Evolutionary conservation across 192 early-diverging fungal genomes (phyloP).

Genomic region (Borealophlyctis nickersoniae): DNA sequence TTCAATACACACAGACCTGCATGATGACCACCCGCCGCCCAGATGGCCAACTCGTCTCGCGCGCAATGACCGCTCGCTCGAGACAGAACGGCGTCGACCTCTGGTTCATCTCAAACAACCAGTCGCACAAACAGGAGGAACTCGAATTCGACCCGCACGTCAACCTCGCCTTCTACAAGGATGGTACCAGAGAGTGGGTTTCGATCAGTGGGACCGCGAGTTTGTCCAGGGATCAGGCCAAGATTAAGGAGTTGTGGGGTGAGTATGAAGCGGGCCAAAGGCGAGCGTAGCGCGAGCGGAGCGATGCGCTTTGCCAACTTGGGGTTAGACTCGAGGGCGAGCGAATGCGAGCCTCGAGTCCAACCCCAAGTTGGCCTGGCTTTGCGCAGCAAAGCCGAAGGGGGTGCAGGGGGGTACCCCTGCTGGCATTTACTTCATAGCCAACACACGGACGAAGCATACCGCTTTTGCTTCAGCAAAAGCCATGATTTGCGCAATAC

Average conservation of each 20-base stretch:
- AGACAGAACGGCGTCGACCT: slow-evolving; percentile 30
- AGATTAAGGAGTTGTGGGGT: slow-evolving; percentile 41
- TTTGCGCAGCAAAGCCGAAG: no score
- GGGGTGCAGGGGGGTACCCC: no score
- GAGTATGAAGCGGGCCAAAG: no score
- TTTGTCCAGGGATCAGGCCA: slow-evolving; percentile 35
- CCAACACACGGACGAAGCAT: no score
- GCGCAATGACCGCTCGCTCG: slow-evolving; percentile 25
- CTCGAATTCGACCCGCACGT: slow-evolving; percentile 39
- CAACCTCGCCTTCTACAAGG: slow-evolving; percentile 38
- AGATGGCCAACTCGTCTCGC: slow-evolving; percentile 32
- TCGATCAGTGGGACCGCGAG: slow-evolving; percentile 40
- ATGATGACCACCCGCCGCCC: slow-evolving; percentile 47
- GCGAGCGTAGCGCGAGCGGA: no score
- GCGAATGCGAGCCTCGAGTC: no score
- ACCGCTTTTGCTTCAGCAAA: no score
- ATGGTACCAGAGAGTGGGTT: slow-evolving; percentile 39
- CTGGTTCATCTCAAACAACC: slow-evolving; percentile 47
- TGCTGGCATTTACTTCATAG: no score
- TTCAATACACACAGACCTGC: slow-evolving; percentile 25
- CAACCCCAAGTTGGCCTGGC: no score
- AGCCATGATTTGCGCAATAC: no score
- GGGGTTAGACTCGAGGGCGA: no score
- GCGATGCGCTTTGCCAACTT: no score
- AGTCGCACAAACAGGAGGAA: slow-evolving; percentile 47